Base-by-base conservation (phyloP, 2,329 filamentous ascomycete species). In the Dendrostoma leiphaemia region DNA sequence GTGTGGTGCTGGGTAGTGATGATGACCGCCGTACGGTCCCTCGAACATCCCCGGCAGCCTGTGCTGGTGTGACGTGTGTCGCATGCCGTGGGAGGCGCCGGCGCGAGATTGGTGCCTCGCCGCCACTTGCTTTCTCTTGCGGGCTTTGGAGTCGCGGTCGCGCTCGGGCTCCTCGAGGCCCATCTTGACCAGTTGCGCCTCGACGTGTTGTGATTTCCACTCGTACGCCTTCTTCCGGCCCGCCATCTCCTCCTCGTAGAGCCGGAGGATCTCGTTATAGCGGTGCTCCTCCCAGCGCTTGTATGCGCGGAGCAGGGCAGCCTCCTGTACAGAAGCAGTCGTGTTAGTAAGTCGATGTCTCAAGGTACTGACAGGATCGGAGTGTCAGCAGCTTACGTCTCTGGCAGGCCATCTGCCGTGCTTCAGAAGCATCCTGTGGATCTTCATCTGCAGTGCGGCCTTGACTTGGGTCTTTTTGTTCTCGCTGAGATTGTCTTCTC, bases 401-500 rank as follows among this genome's bases (percentile, higher is more conserved):
- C 61, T 63, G 9, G 67, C 59, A 2, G 77, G 71, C 80, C 80
- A 83, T 1, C 73, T 64, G 12, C 74, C 69, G 49, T 77, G 76
- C 57, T 75, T 78, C 51, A 75, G 67, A 19, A 81, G 74, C 3
- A 74, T 74, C 6, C 81, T 73, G 12, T 75, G 75, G 37, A 81
- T 72, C 62, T 77, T 79, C 81, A 84, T 83, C 60, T 84, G 81
- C 4, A 83, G 69, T 47, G 74, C 74, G 46, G 80, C 76, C 58
- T 79, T 77, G 59, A 73, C 82, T 54, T 77, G 72, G 3, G 64
- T 65, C 48, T 74, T 72, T 56, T 83, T 82, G 38, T 72, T 70
- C 24, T 80, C 74, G 79, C 80, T 83, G 78, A 83, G 82, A 26
- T 78, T 77, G 77, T 79, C 48, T 72, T 69, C 17, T 72, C 62